Conservation (phyloP, 495 filamentous ascomycete genomes). For the Pseudevernia furfuracea region DNA sequence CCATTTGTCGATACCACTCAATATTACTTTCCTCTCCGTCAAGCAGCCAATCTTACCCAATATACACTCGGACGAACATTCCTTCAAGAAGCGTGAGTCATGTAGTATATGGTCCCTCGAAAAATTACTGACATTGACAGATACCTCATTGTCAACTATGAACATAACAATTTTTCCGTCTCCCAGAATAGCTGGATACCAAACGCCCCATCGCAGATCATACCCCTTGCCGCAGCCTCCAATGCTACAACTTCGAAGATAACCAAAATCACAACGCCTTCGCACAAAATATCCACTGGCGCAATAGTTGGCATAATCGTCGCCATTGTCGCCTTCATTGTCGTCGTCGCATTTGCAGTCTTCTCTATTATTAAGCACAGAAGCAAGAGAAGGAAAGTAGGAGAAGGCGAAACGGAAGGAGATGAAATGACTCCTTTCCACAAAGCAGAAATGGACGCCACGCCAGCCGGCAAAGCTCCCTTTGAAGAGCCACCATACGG, state of each 20-base stretch:
- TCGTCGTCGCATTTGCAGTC: constrained; percentile 6
- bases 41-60: constrained; percentile 42
- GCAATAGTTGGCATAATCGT: constrained; percentile 21
- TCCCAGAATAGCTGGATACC: constrained; percentile 21
- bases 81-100: constrained; percentile 45
- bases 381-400: constrained; percentile 10
- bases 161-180: constrained; percentile 25
- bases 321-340: constrained; percentile 10
- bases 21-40: constrained; percentile 48
- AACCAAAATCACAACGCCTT: not conserved
- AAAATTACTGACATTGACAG: constrained; percentile 14
- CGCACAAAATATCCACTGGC: constrained; percentile 18
- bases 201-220: constrained; percentile 16
- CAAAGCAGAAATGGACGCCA: constrained; percentile 21
- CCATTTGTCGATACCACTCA: constrained; percentile 34
- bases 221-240: constrained; percentile 20
- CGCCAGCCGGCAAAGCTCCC: constrained; percentile 8
- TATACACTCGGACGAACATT: constrained; percentile 51
- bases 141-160: constrained; percentile 29
- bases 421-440: constrained; percentile 13
- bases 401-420: not conserved
- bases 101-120: not conserved
- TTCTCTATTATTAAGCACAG: constrained; percentile 12
- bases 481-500: constrained; percentile 10
- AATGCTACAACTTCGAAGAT: constrained; percentile 12